Base-by-base conservation (phyloP, 208 protist species). In the Crithidia thermophila region DNA sequence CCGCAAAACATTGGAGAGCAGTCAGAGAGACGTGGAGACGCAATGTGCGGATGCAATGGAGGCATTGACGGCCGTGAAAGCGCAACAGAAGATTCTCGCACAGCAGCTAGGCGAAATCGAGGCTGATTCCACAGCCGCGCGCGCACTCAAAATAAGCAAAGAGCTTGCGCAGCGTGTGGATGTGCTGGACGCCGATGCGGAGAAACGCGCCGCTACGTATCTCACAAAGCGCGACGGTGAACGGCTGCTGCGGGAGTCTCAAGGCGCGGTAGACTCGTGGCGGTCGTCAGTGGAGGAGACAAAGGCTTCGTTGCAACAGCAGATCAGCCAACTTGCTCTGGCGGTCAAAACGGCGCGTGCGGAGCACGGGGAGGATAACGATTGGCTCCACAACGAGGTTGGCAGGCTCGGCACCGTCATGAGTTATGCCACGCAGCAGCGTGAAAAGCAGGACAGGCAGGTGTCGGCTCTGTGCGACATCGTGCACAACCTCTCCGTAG, bases 401-500 rank as follows among this genome's bases (percentile, higher is more conserved):
- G 51, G 68, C 7, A 58, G 68, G n/a, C 20, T 74, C 20, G 34
- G 43, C 8, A 67, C 60, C 0, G 27, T 55, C 18, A 5, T 74
- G 8, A 62, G 59, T 23, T 62, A 63, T 59, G 36, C 20, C 9
- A 53, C 59, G 0, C 68, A 74, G 28, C 68, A 74, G 58, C 68
- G 51, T 25, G 68, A 62, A 55, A 64, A 58, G 33, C 68, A 67
- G 28, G 68, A 74, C 23, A 30, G 59, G 34, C 68, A 74, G 36
- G 68, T 74, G 0, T 64, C 68, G 13, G 63, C 60, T 3, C 21
- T 81, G 33, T 66, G 66, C 13, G 75, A 81, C 37, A 67, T 72
- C 28, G 63, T 76, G 51, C 68, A 81, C 33, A 67, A 72, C 25
- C 68, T 81, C n/a, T 75, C 75, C 1, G 43, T 63, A 20, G 67